Percentiles rank a stretch among this genome's conserved stretches.
These are phyloP conservation scores for Allium fistulosum DNA, from an alignment of 106 monocot genomes.

Conservation along the genomic window DNA sequence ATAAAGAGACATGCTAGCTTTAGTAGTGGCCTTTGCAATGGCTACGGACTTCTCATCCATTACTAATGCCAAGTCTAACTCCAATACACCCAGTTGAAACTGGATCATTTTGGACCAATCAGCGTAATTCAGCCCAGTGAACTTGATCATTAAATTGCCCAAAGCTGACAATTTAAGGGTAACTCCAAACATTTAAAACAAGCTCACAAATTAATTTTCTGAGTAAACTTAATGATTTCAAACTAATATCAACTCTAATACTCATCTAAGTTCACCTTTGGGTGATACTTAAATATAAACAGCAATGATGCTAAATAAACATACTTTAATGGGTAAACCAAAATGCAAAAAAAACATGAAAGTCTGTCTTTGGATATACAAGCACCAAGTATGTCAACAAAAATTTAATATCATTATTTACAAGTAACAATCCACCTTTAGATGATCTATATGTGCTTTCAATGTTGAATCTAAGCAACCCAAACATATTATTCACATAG, in stretches of 20 bases:
- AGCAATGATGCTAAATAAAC: not conserved
- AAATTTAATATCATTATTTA: too few relatives aligned
- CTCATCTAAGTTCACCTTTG: not conserved
- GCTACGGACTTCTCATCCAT: too few relatives aligned
- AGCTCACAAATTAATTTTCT: not conserved
- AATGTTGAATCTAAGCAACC: too few relatives aligned
- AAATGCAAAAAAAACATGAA: not conserved
- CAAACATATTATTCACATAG: too few relatives aligned
- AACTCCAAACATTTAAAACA: not conserved
- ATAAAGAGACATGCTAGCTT: not conserved
- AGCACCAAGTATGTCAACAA: too few relatives aligned
- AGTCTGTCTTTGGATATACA: not conserved
- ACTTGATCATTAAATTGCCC: not conserved
- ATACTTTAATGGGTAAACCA: not conserved
- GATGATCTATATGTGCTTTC: too few relatives aligned
- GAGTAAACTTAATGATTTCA: not conserved
- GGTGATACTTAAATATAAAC: conserved; percentile 1
- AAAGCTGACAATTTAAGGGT: not conserved
- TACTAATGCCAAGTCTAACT: not conserved
- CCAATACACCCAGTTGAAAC: not conserved
- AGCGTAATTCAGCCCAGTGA: not conserved
- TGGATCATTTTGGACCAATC: not conserved
- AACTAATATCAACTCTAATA: not conserved
- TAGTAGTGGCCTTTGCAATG: too few relatives aligned
- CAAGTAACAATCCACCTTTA: too few relatives aligned